Evolutionary conservation across 345 rosid genomes (phyloP).

Genomic region (Cardamine resedifolia): DNA sequence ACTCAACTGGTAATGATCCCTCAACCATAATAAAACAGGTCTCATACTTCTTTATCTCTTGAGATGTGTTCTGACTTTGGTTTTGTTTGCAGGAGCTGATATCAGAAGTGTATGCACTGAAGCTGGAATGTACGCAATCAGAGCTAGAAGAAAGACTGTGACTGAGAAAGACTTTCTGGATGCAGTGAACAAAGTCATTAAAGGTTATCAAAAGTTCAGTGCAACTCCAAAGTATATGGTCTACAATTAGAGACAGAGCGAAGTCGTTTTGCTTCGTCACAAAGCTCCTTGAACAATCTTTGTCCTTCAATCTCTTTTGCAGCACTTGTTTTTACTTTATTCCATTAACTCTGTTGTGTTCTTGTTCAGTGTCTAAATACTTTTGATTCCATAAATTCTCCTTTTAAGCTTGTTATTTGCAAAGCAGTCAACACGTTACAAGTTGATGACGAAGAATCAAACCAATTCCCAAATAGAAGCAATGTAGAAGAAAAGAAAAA

Average conservation of each 20-base stretch:
- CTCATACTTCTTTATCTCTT: background rate
- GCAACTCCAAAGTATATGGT: conserved; percentile 97
- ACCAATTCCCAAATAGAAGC: background rate
- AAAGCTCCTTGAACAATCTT: background rate
- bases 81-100: conserved; percentile 69
- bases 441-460: background rate
- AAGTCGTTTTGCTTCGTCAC: background rate
- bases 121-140: conserved; percentile 92
- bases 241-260: conserved; percentile 49
- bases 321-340: background rate
- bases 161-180: conserved; percentile 96
- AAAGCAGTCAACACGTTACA: background rate
- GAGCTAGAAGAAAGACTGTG: conserved; percentile 90
- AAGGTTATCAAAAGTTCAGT: conserved; percentile 94
- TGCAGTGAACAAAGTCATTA: conserved; percentile 96
- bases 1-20: conserved; percentile 66
- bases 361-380: background rate
- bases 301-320: background rate
- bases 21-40: background rate
- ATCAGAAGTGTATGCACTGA: conserved; percentile 96
- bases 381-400: background rate
- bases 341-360: background rate
- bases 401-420: background rate
- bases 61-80: conserved; percentile 1
- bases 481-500: background rate